A percentile compares a stretch with the other conserved stretches of the same genome.
phyloP scores from a whole-genome alignment of 192 early-diverging fungal species.

The Backusella australiensis region DNA sequence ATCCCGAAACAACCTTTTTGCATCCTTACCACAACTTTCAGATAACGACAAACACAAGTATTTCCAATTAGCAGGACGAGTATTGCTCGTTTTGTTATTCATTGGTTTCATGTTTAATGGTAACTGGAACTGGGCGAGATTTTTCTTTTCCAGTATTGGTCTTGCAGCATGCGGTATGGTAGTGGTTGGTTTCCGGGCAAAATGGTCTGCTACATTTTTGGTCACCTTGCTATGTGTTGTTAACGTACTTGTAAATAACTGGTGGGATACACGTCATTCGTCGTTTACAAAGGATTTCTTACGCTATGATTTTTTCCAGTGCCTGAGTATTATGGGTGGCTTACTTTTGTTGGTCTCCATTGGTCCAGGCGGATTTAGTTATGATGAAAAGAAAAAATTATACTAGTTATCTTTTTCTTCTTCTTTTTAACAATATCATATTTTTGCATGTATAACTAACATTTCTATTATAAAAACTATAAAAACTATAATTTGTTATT shows the following conservation, averaged over 20 bases:
- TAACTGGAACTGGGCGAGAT: constrained; percentile 63
- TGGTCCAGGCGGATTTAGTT: constrained; percentile 86
- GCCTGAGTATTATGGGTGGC: constrained; percentile 95
- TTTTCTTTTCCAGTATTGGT: constrained; percentile 74
- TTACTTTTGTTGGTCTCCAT: constrained; percentile 89
- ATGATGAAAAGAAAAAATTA: constrained; percentile 97
- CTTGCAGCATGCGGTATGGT: constrained; percentile 88
- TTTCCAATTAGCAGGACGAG: constrained; percentile 85
- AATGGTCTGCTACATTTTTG: constrained; percentile 91
- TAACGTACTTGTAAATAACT: constrained; percentile 94
- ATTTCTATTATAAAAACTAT: not conserved
- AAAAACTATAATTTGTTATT: not conserved
- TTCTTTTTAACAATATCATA: not conserved
- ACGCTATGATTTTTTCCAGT: constrained; percentile 99
- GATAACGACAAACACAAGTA: constrained; percentile 86
- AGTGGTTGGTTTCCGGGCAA: constrained; percentile 95
- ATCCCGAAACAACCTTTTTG: constrained; percentile 70
- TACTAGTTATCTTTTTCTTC: constrained; percentile 53
- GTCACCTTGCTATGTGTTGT: constrained; percentile 83
- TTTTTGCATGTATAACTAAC: not conserved
- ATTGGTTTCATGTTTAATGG: constrained; percentile 87
- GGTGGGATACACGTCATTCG: constrained; percentile 85
- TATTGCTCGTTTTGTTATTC: constrained; percentile 91
- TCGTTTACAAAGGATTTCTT: constrained; percentile 88
- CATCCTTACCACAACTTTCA: constrained; percentile 79